These are phyloP conservation scores for Acanthamoeba triangularis DNA, from an alignment of 208 protist genomes.

Conservation along the genomic window DNA sequence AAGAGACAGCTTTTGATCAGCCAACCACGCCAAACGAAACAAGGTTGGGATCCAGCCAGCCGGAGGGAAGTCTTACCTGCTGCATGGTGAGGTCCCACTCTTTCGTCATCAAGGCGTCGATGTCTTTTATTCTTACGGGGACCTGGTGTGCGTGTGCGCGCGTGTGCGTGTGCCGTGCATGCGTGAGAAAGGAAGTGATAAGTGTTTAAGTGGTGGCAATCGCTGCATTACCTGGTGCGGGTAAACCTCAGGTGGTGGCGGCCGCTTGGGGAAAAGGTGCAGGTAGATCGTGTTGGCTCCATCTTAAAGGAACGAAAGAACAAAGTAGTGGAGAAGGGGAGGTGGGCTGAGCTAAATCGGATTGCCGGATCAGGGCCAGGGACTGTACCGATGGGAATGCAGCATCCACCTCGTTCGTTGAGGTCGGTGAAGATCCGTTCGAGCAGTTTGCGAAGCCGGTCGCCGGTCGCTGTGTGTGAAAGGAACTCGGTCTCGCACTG, in stretches of 20 bases:
- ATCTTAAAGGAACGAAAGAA: neutral
- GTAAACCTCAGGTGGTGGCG: conserved; percentile 17
- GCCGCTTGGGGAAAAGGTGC: conserved; percentile 36
- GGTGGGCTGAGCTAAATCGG: no score
- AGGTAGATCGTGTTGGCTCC: conserved; percentile 76
- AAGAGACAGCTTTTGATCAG: neutral
- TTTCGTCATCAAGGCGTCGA: conserved; percentile 16
- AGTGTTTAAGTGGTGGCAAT: neutral
- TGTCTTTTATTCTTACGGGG: conserved; percentile 46
- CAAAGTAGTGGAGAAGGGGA: neutral
- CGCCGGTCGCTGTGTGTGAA: conserved; percentile 50
- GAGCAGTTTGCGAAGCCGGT: conserved; percentile 42
- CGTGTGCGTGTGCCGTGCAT: no score
- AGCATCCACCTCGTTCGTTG: conserved; percentile 22
- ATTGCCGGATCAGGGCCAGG: neutral
- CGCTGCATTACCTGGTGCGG: conserved; percentile 22
- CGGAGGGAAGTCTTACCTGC: neutral
- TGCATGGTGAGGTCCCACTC: conserved; percentile 78
- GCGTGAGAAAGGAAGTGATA: neutral
- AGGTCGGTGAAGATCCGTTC: conserved; percentile 51
- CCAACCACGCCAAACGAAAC: neutral
- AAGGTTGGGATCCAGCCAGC: neutral
- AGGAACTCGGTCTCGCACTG: conserved; percentile 74
- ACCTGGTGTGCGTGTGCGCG: neutral
- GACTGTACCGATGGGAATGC: conserved; percentile 71